Percentiles rank a stretch among this genome's conserved stretches.
Conservation (phyloP, 345 rosid genomes). For the Draba incana region DNA sequence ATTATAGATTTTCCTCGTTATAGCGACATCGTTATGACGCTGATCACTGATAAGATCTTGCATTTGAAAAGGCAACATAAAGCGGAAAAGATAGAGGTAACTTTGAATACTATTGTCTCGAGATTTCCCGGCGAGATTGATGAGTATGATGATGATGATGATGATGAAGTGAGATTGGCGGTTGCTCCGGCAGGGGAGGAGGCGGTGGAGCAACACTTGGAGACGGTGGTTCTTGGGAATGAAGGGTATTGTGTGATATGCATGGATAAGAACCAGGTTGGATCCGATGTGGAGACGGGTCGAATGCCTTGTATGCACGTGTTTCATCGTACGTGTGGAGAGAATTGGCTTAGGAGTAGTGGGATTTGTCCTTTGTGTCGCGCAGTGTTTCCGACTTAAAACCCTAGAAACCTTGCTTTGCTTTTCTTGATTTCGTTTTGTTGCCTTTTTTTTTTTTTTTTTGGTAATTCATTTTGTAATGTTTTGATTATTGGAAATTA, state of each 20-base stretch:
- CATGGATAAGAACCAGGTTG: constrained; percentile 1
- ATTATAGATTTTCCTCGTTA: not conserved
- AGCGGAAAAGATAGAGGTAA: not conserved
- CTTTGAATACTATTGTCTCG: not conserved
- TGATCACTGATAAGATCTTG: not conserved
- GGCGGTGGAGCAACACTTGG: not conserved
- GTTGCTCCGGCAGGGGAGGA: not conserved
- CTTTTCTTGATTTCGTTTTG: too few relatives aligned
- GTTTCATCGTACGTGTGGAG: constrained; percentile 22
- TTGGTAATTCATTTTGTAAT: too few relatives aligned
- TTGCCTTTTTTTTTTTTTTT: too few relatives aligned
- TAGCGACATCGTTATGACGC: not conserved
- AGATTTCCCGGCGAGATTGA: not conserved
- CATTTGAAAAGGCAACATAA: not conserved
- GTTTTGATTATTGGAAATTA: too few relatives aligned
- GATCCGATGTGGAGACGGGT: constrained; percentile 1
- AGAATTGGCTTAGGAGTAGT: constrained; percentile 4
- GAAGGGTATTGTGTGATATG: constrained; percentile 8
- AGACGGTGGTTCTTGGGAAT: not conserved
- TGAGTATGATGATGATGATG: not conserved
- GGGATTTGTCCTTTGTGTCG: constrained; percentile 18
- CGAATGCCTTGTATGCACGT: constrained; percentile 10
- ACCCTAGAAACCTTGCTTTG: not conserved
- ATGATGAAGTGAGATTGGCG: not conserved
- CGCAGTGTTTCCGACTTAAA: not conserved